A percentile compares a stretch with the other conserved stretches of the same genome.
Conservation (phyloP, 352 stramenopile genomes). For the Globisporangium spiculum region DNA sequence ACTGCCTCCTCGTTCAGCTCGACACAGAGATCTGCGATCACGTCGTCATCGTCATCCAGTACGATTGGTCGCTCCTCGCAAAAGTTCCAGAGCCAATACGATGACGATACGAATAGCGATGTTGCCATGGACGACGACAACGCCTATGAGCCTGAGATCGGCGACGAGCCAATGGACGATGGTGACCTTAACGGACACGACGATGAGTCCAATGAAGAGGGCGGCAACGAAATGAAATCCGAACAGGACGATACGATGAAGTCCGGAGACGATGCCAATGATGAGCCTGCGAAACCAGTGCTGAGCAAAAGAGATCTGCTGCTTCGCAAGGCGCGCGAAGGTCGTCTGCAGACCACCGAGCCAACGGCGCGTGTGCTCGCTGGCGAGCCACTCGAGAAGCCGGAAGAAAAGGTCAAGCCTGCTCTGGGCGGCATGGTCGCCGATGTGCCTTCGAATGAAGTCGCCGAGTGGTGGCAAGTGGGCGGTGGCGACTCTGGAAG, state of each 20-base stretch:
- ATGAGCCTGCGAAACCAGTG: conserved; percentile 20
- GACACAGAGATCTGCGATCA: conserved; percentile 11
- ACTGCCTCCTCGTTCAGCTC: conserved; percentile 15
- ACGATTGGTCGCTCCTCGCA: conserved; percentile 17
- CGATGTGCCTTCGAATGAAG: conserved; percentile 83
- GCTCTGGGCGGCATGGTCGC: conserved; percentile 17
- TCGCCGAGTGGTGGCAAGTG: conserved; percentile 80
- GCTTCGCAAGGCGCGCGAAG: conserved; percentile 60
- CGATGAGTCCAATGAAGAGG: conserved; percentile 7
- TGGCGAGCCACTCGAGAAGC: conserved; percentile 27
- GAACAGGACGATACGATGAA: conserved; percentile 17
- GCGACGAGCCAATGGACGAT: conserved; percentile 27
- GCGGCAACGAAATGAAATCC: conserved; percentile 12
- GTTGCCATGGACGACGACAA: conserved; percentile 17
- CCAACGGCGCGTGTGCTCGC: conserved; percentile 59
- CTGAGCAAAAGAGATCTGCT: conserved; percentile 79
- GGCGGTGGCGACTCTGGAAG: conserved; percentile 25
- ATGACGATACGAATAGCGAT: conserved; percentile 25
- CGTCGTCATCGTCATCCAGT: conserved; percentile 12
- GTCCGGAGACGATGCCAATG: conserved; percentile 16
- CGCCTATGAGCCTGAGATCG: conserved; percentile 11
- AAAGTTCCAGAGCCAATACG: conserved; percentile 15
- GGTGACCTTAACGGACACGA: not conserved
- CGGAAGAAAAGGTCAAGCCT: conserved; percentile 12
- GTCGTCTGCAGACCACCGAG: conserved; percentile 54